These are phyloP conservation scores for Metrosideros polymorpha DNA, from an alignment of 441 rosid genomes.

Conservation along the genomic window DNA sequence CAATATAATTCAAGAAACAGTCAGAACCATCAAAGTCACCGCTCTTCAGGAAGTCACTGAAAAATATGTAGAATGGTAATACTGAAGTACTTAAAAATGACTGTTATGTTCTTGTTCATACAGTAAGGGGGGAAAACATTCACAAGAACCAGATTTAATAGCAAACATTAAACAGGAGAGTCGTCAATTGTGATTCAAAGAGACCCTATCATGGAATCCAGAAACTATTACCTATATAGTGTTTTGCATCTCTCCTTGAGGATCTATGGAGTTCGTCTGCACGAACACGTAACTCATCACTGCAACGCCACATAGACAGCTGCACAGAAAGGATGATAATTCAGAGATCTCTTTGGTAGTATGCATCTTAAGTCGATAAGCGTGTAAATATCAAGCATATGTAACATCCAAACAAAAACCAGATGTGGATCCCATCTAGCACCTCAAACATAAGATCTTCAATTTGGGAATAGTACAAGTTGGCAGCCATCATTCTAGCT, in stretches of 20 bases:
- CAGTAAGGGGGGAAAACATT: background rate
- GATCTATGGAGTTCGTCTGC: conserved; percentile 64
- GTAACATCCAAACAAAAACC: background rate
- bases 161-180: background rate
- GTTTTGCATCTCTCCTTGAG: conserved; percentile 80
- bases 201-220: background rate
- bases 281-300: conserved; percentile 65
- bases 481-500: conserved; percentile 80
- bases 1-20: background rate
- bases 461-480: conserved; percentile 55
- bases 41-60: background rate
- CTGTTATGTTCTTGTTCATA: background rate
- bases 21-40: background rate
- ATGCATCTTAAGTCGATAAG: background rate
- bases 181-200: too few species aligned
- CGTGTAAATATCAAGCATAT: background rate
- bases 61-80: background rate
- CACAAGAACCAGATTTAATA: background rate
- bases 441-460: conserved; percentile 81
- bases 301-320: conserved; percentile 99
- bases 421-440: background rate
- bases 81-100: background rate
- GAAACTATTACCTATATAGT: conserved; percentile 64
- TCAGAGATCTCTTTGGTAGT: background rate
- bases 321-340: conserved; percentile 14